Evolutionary conservation across 345 rosid genomes (phyloP).

Genomic region (Salix koriyanagi): DNA sequence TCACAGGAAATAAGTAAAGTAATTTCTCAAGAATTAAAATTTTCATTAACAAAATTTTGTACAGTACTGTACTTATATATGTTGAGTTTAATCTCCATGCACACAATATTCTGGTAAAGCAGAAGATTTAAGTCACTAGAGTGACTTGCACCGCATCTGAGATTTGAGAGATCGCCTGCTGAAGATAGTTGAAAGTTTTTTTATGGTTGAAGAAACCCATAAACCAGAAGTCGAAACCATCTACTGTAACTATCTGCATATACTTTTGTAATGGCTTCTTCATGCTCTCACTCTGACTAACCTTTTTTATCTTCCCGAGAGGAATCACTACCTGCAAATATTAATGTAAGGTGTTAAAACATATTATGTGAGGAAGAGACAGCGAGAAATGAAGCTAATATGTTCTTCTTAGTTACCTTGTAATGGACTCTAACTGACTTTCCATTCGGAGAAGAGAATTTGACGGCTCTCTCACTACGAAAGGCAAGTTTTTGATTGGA

Average conservation of each 20-base stretch:
- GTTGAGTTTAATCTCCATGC: too few species aligned
- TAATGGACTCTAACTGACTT: slow-evolving; percentile 33
- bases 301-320: slow-evolving; percentile 46
- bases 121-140: background rate
- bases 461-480: slow-evolving; percentile 45
- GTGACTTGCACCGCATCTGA: background rate
- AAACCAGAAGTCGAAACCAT: slow-evolving; percentile 15
- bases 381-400: too few species aligned
- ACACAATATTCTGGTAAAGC: too few species aligned
- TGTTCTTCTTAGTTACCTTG: slow-evolving; percentile 20
- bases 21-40: too few species aligned
- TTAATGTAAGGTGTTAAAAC: too few species aligned
- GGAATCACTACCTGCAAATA: slow-evolving; percentile 52
- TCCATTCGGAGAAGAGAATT: slow-evolving; percentile 32
- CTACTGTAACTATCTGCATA: slow-evolving; percentile 52
- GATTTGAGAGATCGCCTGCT: background rate
- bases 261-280: slow-evolving; percentile 72
- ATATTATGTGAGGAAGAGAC: background rate
- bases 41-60: too few species aligned
- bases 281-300: slow-evolving; percentile 44
- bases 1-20: too few species aligned
- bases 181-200: background rate
- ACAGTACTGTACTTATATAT: too few species aligned
- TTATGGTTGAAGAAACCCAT: slow-evolving; percentile 13
- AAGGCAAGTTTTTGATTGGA: slow-evolving; percentile 39